Conservation (phyloP, 768 basidiomycete genomes). For the Pseudohyphozyma bogoriensis region DNA sequence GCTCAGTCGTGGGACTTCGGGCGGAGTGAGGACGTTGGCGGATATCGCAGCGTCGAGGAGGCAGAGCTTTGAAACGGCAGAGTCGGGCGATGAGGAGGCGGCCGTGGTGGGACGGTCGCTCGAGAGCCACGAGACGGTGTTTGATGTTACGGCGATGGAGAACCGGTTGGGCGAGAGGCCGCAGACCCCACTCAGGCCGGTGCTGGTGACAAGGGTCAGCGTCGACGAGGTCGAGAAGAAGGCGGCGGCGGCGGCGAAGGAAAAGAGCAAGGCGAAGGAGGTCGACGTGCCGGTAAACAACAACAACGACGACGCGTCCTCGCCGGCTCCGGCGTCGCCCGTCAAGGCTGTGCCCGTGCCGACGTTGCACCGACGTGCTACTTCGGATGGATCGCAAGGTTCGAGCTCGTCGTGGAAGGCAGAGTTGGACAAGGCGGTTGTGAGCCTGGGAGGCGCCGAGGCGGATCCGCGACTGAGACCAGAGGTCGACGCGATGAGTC, state of each 20-base stretch:
- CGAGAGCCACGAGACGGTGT: background rate
- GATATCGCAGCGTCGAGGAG: background rate
- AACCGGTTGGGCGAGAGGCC: too few relatives aligned
- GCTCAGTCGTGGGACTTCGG: too few relatives aligned
- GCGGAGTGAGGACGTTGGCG: background rate
- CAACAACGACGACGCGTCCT: too few relatives aligned
- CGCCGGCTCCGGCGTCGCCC: background rate
- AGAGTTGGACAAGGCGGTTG: constrained; percentile 1
- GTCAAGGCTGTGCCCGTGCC: background rate
- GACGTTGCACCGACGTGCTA: background rate
- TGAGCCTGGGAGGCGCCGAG: background rate
- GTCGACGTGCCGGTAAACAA: too few relatives aligned
- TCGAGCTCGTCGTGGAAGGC: constrained; percentile 8
- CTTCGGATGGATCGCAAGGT: background rate
- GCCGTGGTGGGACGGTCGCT: background rate
- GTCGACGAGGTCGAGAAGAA: too few relatives aligned
- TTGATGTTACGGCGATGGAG: background rate
- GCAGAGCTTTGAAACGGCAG: background rate
- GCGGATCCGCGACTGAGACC: constrained; percentile 10
- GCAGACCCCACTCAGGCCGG: too few relatives aligned
- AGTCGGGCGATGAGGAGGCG: background rate
- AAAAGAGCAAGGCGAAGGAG: too few relatives aligned
- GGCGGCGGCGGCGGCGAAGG: too few relatives aligned
- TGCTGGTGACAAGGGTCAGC: too few relatives aligned
- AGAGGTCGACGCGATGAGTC: constrained; percentile 16